Evolutionary conservation across 2,329 filamentous ascomycete genomes (phyloP), one percentile per base, ranked within the genome.

Genomic region (Ophiosphaerella narmari): DNA sequence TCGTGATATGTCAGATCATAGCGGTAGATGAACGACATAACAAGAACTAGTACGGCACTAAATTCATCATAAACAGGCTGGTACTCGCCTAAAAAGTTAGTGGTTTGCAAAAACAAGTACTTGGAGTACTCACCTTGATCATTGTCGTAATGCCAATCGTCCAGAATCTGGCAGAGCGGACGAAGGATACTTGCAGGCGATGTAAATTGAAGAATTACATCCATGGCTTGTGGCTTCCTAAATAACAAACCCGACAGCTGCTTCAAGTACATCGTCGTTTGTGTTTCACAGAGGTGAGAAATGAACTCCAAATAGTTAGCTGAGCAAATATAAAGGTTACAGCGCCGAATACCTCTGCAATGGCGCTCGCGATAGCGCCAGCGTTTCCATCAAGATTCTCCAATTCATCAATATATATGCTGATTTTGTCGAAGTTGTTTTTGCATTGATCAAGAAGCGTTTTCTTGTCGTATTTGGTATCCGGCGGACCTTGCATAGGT

Each of bases 381-480:
- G 90, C 90, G 70, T 97, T 97, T 1, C 93, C 93, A 64, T 96
- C 90, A 82, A 94, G 91, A 43, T 87, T 88, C 48, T 96, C 91
- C 21, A 99, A 79, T 63, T 96, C 91, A 34, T 86, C 83, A 35
- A 97, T 84, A 29, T 96, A 79, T 37, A 86, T 83, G 58, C 91
- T 88, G 1, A 89, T 85, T 55, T 86, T 85, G 54, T 91, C 88
- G 0, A 86, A 84, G 59, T 95, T 90, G 9, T 83, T 82, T 40
- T 88, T 82, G 56, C 91, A 96, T 66, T 94, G 87, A 41, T 85
- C 81, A 0, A 96, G 83, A 11, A 99, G 77, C 26, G 86, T 82
- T 24, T 94, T 89, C 71, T 93, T 94, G 39, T 83, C 80, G 61
- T 91, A 91, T 50, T 87, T 87, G 4, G 88, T 87, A 21, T 87